phyloP scores from a whole-genome alignment of 1,139 yeast genomes.

The Kodamaea suecica region DNA sequence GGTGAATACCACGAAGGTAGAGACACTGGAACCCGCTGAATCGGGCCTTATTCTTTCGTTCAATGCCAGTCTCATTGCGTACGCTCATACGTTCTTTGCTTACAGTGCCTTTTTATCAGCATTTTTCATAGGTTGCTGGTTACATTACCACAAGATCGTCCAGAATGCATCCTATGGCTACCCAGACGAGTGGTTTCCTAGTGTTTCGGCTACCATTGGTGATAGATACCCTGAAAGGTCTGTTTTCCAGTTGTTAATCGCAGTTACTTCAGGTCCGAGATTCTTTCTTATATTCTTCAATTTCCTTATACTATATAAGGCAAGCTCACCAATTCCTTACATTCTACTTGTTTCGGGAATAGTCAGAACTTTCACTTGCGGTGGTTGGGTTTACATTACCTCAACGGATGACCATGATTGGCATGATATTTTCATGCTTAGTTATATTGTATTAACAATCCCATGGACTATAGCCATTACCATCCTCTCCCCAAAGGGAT shows the following conservation, averaged over 20 bases:
- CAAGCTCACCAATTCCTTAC: slow-evolving; percentile 41
- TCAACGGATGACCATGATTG: slow-evolving; percentile 96
- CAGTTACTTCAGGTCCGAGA: slow-evolving; percentile 82
- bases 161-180: slow-evolving; percentile 81
- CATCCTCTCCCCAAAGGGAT: slow-evolving; percentile 47
- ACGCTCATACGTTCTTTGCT: slow-evolving; percentile 71
- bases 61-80: slow-evolving; percentile 65
- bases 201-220: slow-evolving; percentile 95
- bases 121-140: slow-evolving; percentile 61
- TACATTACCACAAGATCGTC: slow-evolving; percentile 86
- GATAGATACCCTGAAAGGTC: slow-evolving; percentile 96
- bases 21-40: not conserved
- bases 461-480: slow-evolving; percentile 84
- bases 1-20: not conserved
- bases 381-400: slow-evolving; percentile 98
- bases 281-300: slow-evolving; percentile 67
- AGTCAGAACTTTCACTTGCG: slow-evolving; percentile 86
- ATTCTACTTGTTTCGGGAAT: slow-evolving; percentile 57
- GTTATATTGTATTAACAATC: slow-evolving; percentile 79
- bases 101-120: slow-evolving; percentile 73
- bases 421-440: slow-evolving; percentile 93
- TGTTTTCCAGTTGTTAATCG: slow-evolving; percentile 79
- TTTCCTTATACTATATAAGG: slow-evolving; percentile 42
- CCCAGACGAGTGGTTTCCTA: slow-evolving; percentile 98
- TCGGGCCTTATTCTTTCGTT: slow-evolving; percentile 19